These are phyloP conservation scores for Brassica rapa DNA, from an alignment of 345 rosid species.

Conservation along the genomic window DNA sequence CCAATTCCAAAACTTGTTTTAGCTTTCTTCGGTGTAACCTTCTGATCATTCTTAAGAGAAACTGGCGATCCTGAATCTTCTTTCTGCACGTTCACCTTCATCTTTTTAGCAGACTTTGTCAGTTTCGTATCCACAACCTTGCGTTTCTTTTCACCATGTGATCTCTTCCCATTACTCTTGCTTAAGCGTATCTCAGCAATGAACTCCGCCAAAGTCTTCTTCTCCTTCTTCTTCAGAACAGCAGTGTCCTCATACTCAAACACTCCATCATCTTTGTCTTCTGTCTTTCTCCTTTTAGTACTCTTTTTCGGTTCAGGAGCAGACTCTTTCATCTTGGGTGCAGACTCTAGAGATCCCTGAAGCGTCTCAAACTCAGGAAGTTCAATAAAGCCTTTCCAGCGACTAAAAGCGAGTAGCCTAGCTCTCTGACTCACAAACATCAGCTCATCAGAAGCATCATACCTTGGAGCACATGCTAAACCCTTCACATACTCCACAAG, in stretches of 20 bases:
- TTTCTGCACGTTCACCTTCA: conserved; percentile 15
- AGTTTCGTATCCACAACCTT: conserved; percentile 37
- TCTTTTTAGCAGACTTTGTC: conserved; percentile 38
- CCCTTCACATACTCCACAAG: conserved; percentile 50
- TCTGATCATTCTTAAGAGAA: conserved; percentile 36
- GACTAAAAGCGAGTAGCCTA: conserved; percentile 60
- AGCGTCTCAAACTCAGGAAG: conserved; percentile 60
- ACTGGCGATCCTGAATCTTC: conserved; percentile 38
- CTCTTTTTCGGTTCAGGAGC: conserved; percentile 32
- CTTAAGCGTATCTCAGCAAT: conserved; percentile 48
- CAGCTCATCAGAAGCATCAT: conserved; percentile 48
- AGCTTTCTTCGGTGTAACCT: conserved; percentile 35
- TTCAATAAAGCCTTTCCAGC: conserved; percentile 62
- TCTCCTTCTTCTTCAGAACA: conserved; percentile 46
- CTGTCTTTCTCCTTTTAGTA: conserved; percentile 39
- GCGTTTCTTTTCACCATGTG: conserved; percentile 45
- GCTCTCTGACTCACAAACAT: conserved; percentile 51
- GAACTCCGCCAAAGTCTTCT: conserved; percentile 62
- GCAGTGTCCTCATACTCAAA: conserved; percentile 36
- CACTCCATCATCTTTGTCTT: conserved; percentile 43
- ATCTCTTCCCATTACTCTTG: conserved; percentile 36
- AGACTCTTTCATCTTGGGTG: conserved; percentile 43
- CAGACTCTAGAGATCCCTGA: conserved; percentile 48
- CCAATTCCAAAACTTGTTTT: conserved; percentile 49
- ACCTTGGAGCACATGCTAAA: conserved; percentile 48